Evolutionary conservation across 1,284 basidiomycete genomes (phyloP).

Genomic region (Trichosporon sp.): DNA sequence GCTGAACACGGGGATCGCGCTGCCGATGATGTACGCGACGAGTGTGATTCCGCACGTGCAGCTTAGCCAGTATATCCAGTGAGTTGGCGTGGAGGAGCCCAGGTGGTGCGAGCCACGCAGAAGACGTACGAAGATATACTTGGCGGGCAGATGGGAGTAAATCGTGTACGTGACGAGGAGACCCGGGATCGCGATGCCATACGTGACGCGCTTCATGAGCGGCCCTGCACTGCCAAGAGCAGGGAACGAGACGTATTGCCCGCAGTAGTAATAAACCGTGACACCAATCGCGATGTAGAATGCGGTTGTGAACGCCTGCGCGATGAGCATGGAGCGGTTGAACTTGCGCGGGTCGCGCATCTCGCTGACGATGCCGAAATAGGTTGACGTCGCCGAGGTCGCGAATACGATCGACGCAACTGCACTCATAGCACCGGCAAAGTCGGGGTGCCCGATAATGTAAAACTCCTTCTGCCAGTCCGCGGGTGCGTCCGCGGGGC

Average conservation of each 20-base stretch:
- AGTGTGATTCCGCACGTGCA: conserved; percentile 49
- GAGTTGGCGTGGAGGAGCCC: conserved; percentile 62
- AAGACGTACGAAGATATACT: conserved; percentile 65
- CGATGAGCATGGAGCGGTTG: conserved; percentile 38
- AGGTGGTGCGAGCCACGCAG: conserved; percentile 64
- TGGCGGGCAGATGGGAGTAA: conserved; percentile 57
- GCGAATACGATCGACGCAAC: conserved; percentile 50
- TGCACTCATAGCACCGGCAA: conserved; percentile 50
- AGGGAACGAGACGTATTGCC: conserved; percentile 51
- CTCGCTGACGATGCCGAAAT: conserved; percentile 37
- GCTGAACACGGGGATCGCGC: conserved; percentile 35
- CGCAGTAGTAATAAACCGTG: conserved; percentile 43
- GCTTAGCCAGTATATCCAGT: conserved; percentile 63
- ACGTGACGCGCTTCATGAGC: conserved; percentile 53
- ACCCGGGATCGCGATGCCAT: conserved; percentile 56
- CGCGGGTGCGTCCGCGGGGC: conserved; percentile 39
- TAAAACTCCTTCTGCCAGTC: conserved; percentile 40
- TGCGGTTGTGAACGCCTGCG: conserved; percentile 44
- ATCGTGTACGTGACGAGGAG: conserved; percentile 35
- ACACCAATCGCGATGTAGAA: conserved; percentile 45
- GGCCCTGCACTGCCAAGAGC: conserved; percentile 53
- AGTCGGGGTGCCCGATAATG: conserved; percentile 34
- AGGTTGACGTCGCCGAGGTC: conserved; percentile 39
- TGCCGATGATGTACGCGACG: conserved; percentile 30
- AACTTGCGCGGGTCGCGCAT: conserved; percentile 44